phyloP scores from a whole-genome alignment of 768 basidiomycete genomes.

The Pleurotus sapidus region DNA sequence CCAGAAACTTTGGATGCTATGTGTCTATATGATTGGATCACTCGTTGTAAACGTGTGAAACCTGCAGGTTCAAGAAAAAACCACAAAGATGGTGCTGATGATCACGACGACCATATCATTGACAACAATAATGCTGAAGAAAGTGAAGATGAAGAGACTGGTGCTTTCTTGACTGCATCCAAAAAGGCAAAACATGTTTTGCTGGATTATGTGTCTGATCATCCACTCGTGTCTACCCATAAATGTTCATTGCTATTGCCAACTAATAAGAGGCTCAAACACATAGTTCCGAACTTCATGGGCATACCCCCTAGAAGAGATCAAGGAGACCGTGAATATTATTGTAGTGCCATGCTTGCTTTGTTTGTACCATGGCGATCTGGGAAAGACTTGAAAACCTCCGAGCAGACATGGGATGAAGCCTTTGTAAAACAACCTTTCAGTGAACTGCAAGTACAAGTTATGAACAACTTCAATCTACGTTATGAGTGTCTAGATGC shows the following conservation, averaged over 20 bases:
- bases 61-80: background rate
- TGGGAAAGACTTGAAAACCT: slow-evolving; percentile 21
- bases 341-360: slow-evolving; percentile 28
- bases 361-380: slow-evolving; percentile 31
- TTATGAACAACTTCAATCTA: slow-evolving; percentile 23
- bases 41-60: background rate
- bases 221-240: background rate
- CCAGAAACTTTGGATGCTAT: background rate
- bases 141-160: background rate
- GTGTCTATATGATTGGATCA: background rate
- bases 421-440: slow-evolving; percentile 13
- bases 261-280: background rate
- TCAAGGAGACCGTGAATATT: slow-evolving; percentile 27
- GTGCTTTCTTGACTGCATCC: too few species aligned
- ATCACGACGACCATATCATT: background rate
- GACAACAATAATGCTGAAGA: background rate
- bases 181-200: too few species aligned
- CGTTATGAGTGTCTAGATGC: slow-evolving; percentile 24
- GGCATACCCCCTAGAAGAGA: slow-evolving; percentile 26
- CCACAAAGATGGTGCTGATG: too few species aligned
- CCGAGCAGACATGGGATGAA: slow-evolving; percentile 18
- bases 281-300: slow-evolving; percentile 24
- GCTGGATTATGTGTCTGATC: background rate
- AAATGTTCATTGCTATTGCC: background rate
- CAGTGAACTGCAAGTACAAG: slow-evolving; percentile 3